Percentiles rank a stretch among this genome's conserved stretches.
phyloP scores from a whole-genome alignment of 768 basidiomycete genomes.

The Exsudoporus frostii region DNA sequence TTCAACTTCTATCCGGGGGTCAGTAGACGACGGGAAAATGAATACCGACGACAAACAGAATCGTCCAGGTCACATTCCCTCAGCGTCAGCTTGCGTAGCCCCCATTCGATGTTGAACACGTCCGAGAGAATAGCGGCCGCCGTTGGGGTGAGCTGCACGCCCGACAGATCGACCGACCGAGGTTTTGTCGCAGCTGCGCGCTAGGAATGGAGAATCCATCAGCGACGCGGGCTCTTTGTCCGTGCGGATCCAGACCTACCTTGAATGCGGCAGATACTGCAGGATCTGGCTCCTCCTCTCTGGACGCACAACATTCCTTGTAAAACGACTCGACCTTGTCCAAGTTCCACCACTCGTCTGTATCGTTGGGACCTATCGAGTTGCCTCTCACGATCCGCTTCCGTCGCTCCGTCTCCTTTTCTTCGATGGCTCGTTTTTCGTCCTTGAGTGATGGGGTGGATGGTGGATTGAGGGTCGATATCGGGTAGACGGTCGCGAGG shows the following conservation, averaged over 20 bases:
- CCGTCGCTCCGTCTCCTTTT: slow-evolving; percentile 67
- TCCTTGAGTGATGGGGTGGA: slow-evolving; percentile 74
- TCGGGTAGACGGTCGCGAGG: slow-evolving; percentile 86
- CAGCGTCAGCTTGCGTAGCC: slow-evolving; percentile 78
- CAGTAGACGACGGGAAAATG: not conserved
- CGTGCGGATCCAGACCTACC: slow-evolving; percentile 35
- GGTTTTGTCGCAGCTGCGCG: slow-evolving; percentile 54
- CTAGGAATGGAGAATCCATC: slow-evolving; percentile 28
- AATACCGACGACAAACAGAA: slow-evolving; percentile 42
- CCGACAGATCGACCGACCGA: slow-evolving; percentile 75
- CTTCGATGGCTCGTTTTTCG: slow-evolving; percentile 79
- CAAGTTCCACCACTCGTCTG: slow-evolving; percentile 78
- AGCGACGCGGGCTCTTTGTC: no score
- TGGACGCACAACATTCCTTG: slow-evolving; percentile 75
- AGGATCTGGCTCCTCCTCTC: slow-evolving; percentile 67
- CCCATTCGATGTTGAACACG: slow-evolving; percentile 91
- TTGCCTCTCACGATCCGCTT: slow-evolving; percentile 61
- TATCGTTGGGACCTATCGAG: slow-evolving; percentile 33
- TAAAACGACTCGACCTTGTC: slow-evolving; percentile 86
- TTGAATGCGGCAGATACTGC: slow-evolving; percentile 69
- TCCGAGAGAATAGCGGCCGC: slow-evolving; percentile 83
- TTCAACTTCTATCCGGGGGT: slow-evolving; percentile 61
- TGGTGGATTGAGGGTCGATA: slow-evolving; percentile 80
- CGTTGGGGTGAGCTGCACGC: slow-evolving; percentile 66
- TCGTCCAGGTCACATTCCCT: slow-evolving; percentile 88